A percentile compares a stretch with the other conserved stretches of the same genome.
Conservation (phyloP, 2,329 filamentous ascomycete genomes). For the Trichoderma aggressivum region DNA sequence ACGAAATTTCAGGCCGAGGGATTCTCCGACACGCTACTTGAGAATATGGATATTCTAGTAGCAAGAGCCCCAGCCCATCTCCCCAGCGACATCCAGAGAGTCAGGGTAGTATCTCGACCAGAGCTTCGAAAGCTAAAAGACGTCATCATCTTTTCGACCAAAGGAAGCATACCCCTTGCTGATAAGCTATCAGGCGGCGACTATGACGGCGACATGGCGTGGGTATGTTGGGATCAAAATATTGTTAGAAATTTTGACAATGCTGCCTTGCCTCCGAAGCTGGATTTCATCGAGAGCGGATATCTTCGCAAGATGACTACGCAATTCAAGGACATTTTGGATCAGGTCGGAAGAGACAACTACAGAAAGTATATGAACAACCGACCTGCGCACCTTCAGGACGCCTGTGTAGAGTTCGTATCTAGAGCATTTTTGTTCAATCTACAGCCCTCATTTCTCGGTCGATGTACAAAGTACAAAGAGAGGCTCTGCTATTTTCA, state of each 20-base stretch:
- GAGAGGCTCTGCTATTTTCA: conserved; percentile 60
- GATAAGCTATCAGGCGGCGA: conserved; percentile 73
- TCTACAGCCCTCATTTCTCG: conserved; percentile 55
- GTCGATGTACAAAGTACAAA: conserved; percentile 61
- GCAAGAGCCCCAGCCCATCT: conserved; percentile 67
- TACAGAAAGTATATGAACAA: conserved; percentile 21
- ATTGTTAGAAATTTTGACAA: conserved; percentile 67
- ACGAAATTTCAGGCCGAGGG: conserved; percentile 56
- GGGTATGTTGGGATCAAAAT: conserved; percentile 69
- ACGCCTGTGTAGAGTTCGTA: conserved; percentile 45
- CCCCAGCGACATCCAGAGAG: conserved; percentile 69
- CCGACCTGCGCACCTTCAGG: conserved; percentile 25
- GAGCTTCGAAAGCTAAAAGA: conserved; percentile 68
- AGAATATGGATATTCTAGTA: conserved; percentile 61
- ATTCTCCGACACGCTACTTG: conserved; percentile 51
- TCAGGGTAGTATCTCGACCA: conserved; percentile 54
- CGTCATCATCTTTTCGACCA: conserved; percentile 71
- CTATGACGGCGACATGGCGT: conserved; percentile 76
- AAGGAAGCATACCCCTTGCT: conserved; percentile 61
- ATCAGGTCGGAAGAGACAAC: neutral
- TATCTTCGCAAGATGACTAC: conserved; percentile 49
- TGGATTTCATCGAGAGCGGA: conserved; percentile 43
- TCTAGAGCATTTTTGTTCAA: conserved; percentile 55
- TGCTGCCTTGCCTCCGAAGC: conserved; percentile 34
- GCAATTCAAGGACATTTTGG: conserved; percentile 45